These are phyloP conservation scores for Lecanoromycetidae sp. DNA, from an alignment of 2,329 filamentous ascomycete genomes.

Conservation along the genomic window DNA sequence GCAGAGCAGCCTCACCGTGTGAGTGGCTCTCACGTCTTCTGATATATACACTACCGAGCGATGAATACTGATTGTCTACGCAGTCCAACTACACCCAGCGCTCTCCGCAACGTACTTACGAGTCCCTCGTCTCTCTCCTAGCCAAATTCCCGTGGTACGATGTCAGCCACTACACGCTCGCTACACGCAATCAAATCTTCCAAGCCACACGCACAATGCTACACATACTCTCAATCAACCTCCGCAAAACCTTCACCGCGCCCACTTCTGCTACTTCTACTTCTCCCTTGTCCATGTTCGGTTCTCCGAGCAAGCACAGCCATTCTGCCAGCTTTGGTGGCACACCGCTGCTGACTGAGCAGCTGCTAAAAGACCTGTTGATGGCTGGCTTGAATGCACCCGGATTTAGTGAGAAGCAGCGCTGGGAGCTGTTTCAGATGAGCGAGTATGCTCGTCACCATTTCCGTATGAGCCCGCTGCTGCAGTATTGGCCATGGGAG, in stretches of 20 bases:
- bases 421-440: constrained; percentile 25
- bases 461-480: constrained; percentile 20
- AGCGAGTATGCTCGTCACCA: constrained; percentile 18
- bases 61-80: not conserved
- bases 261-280: not conserved
- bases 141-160: constrained; percentile 44
- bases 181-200: constrained; percentile 36
- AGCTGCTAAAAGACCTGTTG: constrained; percentile 29
- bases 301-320: not conserved
- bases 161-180: constrained; percentile 33
- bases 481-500: constrained; percentile 32
- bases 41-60: not conserved
- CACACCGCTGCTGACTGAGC: not conserved
- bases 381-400: constrained; percentile 31
- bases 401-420: constrained; percentile 34
- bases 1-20: constrained; percentile 39
- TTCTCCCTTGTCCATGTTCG: no score
- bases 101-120: constrained; percentile 41
- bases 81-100: constrained; percentile 39
- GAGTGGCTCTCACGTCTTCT: constrained; percentile 21
- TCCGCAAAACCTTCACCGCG: constrained; percentile 48
- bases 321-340: not conserved
- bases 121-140: constrained; percentile 39
- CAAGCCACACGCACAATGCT: constrained; percentile 27
- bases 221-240: constrained; percentile 43